A percentile compares a stretch with the other conserved stretches of the same genome.
Conservation (phyloP, 192 early-diverging fungal genomes). For the Blastocladiella britannica region DNA sequence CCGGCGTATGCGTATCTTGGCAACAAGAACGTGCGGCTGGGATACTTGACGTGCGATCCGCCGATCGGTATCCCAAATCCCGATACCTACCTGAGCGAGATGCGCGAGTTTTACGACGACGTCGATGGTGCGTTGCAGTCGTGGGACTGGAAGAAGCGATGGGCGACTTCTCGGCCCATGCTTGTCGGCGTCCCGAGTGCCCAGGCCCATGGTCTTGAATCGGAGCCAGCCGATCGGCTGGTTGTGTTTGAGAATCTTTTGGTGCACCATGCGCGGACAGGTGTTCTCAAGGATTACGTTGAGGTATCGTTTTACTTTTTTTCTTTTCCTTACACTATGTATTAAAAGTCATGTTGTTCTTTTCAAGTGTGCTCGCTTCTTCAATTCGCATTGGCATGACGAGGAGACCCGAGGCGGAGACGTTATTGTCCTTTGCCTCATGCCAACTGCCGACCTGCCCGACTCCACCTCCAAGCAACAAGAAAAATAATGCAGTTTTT, state of each 20-base stretch:
- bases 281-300: background rate
- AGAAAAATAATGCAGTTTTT: no score
- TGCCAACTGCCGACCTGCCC: no score
- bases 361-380: background rate
- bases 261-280: background rate
- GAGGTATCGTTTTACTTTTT: background rate
- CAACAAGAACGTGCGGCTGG: slow-evolving; percentile 33
- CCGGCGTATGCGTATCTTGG: slow-evolving; percentile 80
- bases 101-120: background rate
- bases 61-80: slow-evolving; percentile 13
- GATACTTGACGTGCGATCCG: slow-evolving; percentile 83
- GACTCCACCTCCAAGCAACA: no score
- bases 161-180: background rate
- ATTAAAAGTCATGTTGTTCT: background rate
- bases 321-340: background rate
- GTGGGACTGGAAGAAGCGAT: background rate
- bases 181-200: background rate
- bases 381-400: background rate
- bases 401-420: background rate
- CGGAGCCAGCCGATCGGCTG: background rate
- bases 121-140: background rate
- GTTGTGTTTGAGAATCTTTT: background rate
- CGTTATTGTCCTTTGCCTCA: background rate
- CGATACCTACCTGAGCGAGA: background rate
- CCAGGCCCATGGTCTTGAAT: background rate